Conservation (phyloP, 768 basidiomycete genomes). For the Leucocoprinus birnbaumii region DNA sequence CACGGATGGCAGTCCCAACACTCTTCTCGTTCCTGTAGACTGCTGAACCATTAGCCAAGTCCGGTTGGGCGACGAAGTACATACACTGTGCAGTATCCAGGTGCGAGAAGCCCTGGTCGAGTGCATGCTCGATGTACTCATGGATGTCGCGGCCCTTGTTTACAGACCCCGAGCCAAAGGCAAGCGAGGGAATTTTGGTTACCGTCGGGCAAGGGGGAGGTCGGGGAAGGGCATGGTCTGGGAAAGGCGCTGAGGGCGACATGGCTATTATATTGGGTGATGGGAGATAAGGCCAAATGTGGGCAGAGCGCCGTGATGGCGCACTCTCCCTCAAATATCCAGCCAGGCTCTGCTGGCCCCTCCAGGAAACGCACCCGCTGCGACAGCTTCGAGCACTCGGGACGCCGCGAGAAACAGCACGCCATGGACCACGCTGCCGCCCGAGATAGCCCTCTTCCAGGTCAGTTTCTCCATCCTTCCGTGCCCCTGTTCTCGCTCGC, state of each 20-base stretch:
- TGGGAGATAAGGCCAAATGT: background rate
- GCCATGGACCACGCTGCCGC: conserved; percentile 23
- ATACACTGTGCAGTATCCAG: conserved; percentile 60
- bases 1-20: conserved; percentile 22
- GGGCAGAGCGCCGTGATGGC: background rate
- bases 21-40: conserved; percentile 36
- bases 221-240: conserved; percentile 36
- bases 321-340: background rate
- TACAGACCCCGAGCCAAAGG: conserved; percentile 57
- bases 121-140: conserved; percentile 51
- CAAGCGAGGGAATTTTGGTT: conserved; percentile 54
- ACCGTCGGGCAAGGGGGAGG: conserved; percentile 38
- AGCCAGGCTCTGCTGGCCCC: background rate
- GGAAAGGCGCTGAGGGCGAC: background rate
- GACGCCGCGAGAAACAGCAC: conserved; percentile 6
- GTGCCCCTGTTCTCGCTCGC: conserved; percentile 5
- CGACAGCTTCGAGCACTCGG: conserved; percentile 4
- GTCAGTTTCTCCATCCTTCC: conserved; percentile 20
- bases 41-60: conserved; percentile 10
- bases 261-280: background rate
- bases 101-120: conserved; percentile 60
- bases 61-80: too few relatives aligned
- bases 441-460: conserved; percentile 31
- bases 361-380: conserved; percentile 7
- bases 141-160: conserved; percentile 47